phyloP scores from a whole-genome alignment of 164 flowering plant species.

The Vitis rupestris region DNA sequence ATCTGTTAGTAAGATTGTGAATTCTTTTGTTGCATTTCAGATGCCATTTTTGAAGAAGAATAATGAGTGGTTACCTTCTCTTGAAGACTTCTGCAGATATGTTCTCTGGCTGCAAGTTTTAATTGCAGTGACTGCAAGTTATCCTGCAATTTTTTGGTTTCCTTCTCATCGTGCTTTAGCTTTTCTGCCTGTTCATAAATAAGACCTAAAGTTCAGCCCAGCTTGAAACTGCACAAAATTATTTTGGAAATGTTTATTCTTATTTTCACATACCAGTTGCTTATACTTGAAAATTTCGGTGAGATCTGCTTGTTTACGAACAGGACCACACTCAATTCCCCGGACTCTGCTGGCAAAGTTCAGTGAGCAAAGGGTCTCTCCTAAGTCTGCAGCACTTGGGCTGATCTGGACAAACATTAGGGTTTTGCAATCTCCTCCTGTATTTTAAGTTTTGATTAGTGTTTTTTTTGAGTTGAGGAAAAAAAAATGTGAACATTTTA shows the following conservation, averaged over 20 bases:
- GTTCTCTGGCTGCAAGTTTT: slow-evolving; percentile 73
- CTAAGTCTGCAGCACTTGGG: slow-evolving; percentile 65
- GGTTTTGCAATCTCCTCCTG: slow-evolving; percentile 96
- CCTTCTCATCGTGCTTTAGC: slow-evolving; percentile 85
- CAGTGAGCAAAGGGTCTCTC: slow-evolving; percentile 85
- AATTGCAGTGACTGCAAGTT: slow-evolving; percentile 71
- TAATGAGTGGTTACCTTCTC: slow-evolving; percentile 58
- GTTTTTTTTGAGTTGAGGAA: neutral
- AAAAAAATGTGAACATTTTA: neutral
- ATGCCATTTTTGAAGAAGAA: neutral
- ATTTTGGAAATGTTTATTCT: neutral
- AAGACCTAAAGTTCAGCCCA: neutral
- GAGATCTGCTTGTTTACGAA: slow-evolving; percentile 73
- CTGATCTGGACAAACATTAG: slow-evolving; percentile 92
- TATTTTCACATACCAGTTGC: slow-evolving; percentile 58
- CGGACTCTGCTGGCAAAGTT: slow-evolving; percentile 87
- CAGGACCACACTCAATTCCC: slow-evolving; percentile 83
- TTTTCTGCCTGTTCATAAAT: slow-evolving; percentile 66
- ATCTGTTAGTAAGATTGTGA: too few relatives aligned
- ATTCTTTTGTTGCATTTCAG: too few relatives aligned
- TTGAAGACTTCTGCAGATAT: slow-evolving; percentile 65
- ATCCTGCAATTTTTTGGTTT: slow-evolving; percentile 73
- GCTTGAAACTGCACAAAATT: neutral
- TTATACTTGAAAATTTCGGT: slow-evolving; percentile 71
- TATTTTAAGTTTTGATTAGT: slow-evolving; percentile 11